These are phyloP conservation scores for Emydomyces testavorans DNA, from an alignment of 2,329 filamentous ascomycete species.

Conservation along the genomic window DNA sequence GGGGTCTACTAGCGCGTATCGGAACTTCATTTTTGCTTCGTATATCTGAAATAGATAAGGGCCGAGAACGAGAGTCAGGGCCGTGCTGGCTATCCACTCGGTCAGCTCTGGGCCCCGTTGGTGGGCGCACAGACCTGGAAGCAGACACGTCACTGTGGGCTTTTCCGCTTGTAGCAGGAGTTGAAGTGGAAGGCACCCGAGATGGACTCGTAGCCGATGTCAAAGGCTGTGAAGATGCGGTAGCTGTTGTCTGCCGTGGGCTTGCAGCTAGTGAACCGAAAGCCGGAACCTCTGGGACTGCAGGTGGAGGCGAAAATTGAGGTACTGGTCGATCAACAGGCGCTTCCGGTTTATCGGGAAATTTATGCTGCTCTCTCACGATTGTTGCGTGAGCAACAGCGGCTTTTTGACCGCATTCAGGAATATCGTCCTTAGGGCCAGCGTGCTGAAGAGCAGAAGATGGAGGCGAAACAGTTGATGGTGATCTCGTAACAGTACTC, in stretches of 20 bases:
- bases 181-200: slow-evolving; percentile 15
- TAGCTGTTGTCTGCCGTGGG: background rate
- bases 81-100: slow-evolving; percentile 22
- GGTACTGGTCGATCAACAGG: slow-evolving; percentile 23
- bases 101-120: slow-evolving; percentile 37
- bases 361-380: slow-evolving; percentile 5
- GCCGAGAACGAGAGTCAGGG: slow-evolving; percentile 21
- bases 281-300: slow-evolving; percentile 34
- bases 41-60: slow-evolving; percentile 19
- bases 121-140: slow-evolving; percentile 23
- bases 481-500: slow-evolving; percentile 15
- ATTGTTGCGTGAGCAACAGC: background rate
- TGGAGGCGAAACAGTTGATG: slow-evolving; percentile 13
- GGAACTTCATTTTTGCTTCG: slow-evolving; percentile 21
- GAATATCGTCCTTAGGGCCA: background rate
- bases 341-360: slow-evolving; percentile 12
- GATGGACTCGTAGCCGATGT: background rate
- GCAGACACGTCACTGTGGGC: slow-evolving; percentile 1
- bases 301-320: slow-evolving; percentile 30
- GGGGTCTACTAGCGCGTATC: slow-evolving; percentile 20
- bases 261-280: slow-evolving; percentile 26
- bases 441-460: slow-evolving; percentile 2
- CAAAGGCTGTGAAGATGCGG: slow-evolving; percentile 9
- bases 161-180: background rate
- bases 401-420: slow-evolving; percentile 10